Base-by-base conservation (phyloP, 176 grass and related monocot species). In the Coix lacrymajobi region DNA sequence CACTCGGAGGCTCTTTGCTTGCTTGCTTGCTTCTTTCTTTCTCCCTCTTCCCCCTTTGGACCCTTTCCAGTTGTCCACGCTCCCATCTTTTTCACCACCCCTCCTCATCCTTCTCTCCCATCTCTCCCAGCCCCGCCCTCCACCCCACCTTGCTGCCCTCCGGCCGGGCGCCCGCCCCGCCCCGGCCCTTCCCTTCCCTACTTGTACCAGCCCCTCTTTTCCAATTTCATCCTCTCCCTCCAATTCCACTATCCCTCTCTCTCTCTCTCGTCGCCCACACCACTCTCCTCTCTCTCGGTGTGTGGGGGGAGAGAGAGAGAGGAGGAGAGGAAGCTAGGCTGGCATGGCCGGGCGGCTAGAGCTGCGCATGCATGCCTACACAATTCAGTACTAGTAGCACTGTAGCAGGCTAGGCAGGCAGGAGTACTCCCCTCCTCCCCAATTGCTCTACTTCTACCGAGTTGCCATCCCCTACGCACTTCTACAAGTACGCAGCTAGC, bases 51-150 rank as follows among this genome's bases (percentile, higher is more conserved):
- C 29, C 61, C 32, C 69, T 83, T 84, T 77, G 65, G 43, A 64
- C 66, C 77, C 84, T 89, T 89, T 89, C 91, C 91, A 92, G 91
- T 92, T 92, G 91, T 89, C 84, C 80, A 74, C 82, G 77, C 85
- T 67, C 85, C 74, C 60, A 49, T 54, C 62, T 87, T 86, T 85
- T 90, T 90, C 81, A 84, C 85, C 76, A 63, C 56, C 69, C 22
- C 56, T 7, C 4, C 57, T 58, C 54, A 11, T 34, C 8, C 8
- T 7, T 37, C 54, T 5, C 16, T 30, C 32, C n/a, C n/a, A n/a
- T 61, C 77, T 5, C 24, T 24, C 25, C 30, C 40, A 6, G 14
- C 12, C 36, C 38, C 0, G 24, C 66, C 33, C 0, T 60, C 51
- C 40, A 25, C 64, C 34, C 44, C 14, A 67, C 56, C 58, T 29